A percentile compares a stretch with the other conserved stretches of the same genome.
Conservation (phyloP, 2,329 filamentous ascomycete species). For the Ophiocordyceps sinensis region DNA sequence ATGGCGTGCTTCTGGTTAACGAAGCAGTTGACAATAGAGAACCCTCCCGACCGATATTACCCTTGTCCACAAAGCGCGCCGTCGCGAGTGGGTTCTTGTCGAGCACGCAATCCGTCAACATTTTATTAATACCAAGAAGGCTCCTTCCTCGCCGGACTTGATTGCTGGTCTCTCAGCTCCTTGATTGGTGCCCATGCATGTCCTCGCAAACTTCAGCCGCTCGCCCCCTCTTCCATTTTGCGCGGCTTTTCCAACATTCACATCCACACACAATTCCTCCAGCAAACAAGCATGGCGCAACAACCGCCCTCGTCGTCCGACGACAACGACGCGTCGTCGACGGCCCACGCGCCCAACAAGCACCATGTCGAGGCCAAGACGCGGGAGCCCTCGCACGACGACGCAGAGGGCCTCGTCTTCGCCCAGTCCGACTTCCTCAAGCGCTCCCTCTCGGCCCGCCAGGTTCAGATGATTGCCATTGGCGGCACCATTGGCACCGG, state of each 20-base stretch:
- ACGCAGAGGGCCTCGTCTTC: slow-evolving; percentile 4
- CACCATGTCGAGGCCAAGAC: neutral
- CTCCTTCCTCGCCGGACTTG: no score
- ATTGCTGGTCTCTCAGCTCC: no score
- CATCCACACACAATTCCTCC: neutral
- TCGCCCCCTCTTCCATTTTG: no score
- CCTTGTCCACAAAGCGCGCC: no score
- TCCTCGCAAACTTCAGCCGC: no score
- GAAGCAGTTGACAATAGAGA: no score
- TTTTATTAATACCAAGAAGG: no score
- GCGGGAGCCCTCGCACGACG: neutral
- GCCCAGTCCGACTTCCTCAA: slow-evolving; percentile 29
- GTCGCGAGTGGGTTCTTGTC: no score
- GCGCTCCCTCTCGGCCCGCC: slow-evolving; percentile 42
- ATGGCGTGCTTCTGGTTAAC: no score
- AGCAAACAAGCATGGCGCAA: neutral
- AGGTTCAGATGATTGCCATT: slow-evolving; percentile 55
- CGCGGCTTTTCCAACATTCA: neutral
- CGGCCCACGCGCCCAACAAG: neutral
- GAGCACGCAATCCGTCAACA: no score
- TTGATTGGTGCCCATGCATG: no score
- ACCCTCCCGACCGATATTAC: no score
- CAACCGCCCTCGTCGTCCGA: neutral
- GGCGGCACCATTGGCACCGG: slow-evolving; percentile 46
- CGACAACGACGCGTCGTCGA: neutral